Conservation (phyloP, 768 basidiomycete genomes). For the Lactarius hengduanensis region DNA sequence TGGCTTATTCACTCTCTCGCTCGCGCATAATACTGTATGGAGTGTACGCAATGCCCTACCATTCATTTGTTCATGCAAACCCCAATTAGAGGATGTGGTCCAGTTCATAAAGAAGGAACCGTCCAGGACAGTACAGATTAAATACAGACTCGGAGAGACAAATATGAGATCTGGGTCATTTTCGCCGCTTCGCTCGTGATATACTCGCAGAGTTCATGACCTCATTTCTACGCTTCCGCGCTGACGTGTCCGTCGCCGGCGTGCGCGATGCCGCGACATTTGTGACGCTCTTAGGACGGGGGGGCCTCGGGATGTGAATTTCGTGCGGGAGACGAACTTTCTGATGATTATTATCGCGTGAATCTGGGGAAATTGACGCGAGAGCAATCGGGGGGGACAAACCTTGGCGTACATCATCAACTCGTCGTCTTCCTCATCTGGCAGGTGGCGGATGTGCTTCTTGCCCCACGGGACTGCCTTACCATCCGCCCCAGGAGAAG, state of each 20-base stretch:
- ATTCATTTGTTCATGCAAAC: not conserved
- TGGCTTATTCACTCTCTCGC: slow-evolving; percentile 2
- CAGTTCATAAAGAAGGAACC: not conserved
- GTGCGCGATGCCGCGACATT: slow-evolving; percentile 10
- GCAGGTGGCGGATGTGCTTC: slow-evolving; percentile 22
- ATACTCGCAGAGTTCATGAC: not conserved
- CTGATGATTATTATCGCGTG: slow-evolving; percentile 45
- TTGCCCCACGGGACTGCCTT: slow-evolving; percentile 18
- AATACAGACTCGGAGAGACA: slow-evolving; percentile 8
- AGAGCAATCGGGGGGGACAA: slow-evolving; percentile 9
- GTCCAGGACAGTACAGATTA: not conserved
- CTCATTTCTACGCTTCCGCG: slow-evolving; percentile 19
- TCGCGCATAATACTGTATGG: slow-evolving; percentile 3
- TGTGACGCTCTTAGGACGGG: slow-evolving; percentile 21
- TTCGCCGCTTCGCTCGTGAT: slow-evolving; percentile 22
- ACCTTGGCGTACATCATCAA: slow-evolving; percentile 63
- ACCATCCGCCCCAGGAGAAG: slow-evolving; percentile 1
- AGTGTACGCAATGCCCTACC: not conserved
- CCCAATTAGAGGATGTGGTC: not conserved
- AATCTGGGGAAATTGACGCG: slow-evolving; percentile 13
- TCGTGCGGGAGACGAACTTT: slow-evolving; percentile 38
- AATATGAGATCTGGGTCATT: slow-evolving; percentile 8
- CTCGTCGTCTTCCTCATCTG: slow-evolving; percentile 55
- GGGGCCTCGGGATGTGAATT: not conserved
- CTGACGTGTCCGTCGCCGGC: slow-evolving; percentile 12